Percentiles rank a stretch among this genome's conserved stretches.
Evolutionary conservation across 495 filamentous ascomycete species (phyloP).

Genomic region (Hypoxylon perforatum): DNA sequence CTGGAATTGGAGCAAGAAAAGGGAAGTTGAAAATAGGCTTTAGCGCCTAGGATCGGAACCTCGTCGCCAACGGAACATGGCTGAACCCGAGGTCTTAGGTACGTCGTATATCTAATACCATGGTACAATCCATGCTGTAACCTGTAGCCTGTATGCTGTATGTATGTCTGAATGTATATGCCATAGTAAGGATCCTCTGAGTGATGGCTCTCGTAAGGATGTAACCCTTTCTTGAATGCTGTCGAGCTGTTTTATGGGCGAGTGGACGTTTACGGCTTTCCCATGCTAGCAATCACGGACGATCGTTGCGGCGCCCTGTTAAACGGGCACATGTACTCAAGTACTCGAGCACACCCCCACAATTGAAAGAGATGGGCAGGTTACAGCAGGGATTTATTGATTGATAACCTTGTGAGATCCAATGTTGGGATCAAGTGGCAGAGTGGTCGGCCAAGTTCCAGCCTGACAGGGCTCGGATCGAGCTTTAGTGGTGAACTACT

Average conservation of each 20-base stretch:
- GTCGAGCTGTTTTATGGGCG: neutral
- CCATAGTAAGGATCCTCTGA: conserved; percentile 20
- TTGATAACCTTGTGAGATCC: conserved; percentile 43
- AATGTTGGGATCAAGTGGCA: conserved; percentile 24
- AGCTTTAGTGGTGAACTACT: conserved; percentile 32
- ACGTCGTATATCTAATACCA: neutral
- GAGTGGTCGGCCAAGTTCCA: conserved; percentile 30
- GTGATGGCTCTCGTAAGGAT: conserved; percentile 21
- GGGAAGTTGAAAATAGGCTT: conserved; percentile 21
- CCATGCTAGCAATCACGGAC: conserved; percentile 25
- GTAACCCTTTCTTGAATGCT: conserved; percentile 27
- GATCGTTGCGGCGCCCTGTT: conserved; percentile 30
- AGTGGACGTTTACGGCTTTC: conserved; percentile 2
- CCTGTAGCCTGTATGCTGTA: conserved; percentile 2
- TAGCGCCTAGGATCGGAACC: conserved; percentile 36
- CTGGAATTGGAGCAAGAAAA: conserved; percentile 32
- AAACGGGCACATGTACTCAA: too few species aligned
- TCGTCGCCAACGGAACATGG: conserved; percentile 36
- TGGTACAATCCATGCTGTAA: conserved; percentile 10
- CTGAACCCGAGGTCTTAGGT: conserved; percentile 23
- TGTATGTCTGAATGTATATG: neutral
- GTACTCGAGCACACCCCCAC: conserved; percentile 26
- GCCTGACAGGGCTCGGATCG: conserved; percentile 30
- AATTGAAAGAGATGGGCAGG: conserved; percentile 23
- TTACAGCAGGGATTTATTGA: conserved; percentile 32